Conservation (phyloP, 1,284 basidiomycete species). For the Macrocystidia cucumis region DNA sequence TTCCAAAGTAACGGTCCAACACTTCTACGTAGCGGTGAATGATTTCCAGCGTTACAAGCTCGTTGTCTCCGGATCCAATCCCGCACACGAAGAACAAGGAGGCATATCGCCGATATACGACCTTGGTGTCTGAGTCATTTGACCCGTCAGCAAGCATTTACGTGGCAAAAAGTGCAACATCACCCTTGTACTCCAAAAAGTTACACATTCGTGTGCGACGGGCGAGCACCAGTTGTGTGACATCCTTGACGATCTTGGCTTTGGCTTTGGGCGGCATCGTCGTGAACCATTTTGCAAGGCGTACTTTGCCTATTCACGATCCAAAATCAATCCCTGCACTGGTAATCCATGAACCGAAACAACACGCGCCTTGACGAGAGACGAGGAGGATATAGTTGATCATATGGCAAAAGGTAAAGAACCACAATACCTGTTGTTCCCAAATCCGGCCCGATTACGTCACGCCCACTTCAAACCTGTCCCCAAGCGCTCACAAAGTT, state of each 20-base stretch:
- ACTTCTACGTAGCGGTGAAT: slow-evolving; percentile 99
- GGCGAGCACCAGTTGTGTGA: slow-evolving; percentile 96
- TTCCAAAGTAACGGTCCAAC: slow-evolving; percentile 98
- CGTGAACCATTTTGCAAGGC: slow-evolving; percentile 98
- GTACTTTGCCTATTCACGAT: slow-evolving; percentile 97
- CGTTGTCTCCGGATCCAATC: slow-evolving; percentile 86
- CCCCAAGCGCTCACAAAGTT: too few relatives aligned
- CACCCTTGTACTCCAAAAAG: slow-evolving; percentile 98
- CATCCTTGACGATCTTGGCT: slow-evolving; percentile 98
- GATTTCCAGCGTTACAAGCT: slow-evolving; percentile 90
- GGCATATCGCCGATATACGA: slow-evolving; percentile 96
- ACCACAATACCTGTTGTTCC: too few relatives aligned
- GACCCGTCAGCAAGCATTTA: too few relatives aligned
- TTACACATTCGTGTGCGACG: slow-evolving; percentile 98
- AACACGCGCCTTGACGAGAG: slow-evolving; percentile 81
- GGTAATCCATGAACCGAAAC: too few relatives aligned
- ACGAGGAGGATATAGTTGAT: slow-evolving; percentile 95
- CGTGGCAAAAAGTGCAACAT: slow-evolving; percentile 12
- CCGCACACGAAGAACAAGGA: slow-evolving; percentile 98
- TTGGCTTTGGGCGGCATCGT: slow-evolving; percentile 93
- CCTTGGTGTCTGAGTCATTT: slow-evolving; percentile 79
- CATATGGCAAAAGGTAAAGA: too few relatives aligned
- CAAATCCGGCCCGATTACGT: too few relatives aligned
- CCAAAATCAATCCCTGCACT: slow-evolving; percentile 7
- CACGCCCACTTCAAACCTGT: too few relatives aligned